These are phyloP conservation scores for Paramecium sonneborni DNA, from an alignment of 73 alveolate species.

Conservation along the genomic window DNA sequence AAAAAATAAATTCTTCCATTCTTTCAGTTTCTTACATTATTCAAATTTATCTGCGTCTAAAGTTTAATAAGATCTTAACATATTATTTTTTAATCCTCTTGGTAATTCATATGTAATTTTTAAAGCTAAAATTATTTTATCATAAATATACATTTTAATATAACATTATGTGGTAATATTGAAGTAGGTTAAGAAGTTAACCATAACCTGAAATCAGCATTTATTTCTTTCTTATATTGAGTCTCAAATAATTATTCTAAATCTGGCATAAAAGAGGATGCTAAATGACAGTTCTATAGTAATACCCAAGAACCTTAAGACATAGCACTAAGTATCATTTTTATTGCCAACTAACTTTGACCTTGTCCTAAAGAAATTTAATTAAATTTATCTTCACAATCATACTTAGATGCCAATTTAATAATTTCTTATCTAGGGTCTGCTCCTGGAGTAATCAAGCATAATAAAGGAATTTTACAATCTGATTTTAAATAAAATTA, in stretches of 20 bases:
- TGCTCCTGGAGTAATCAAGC: slow-evolving; percentile 97
- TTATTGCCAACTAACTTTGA: slow-evolving; percentile 90
- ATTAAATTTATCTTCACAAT: slow-evolving; percentile 77
- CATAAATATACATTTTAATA: slow-evolving; percentile 84
- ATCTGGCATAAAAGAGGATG: slow-evolving; percentile 92
- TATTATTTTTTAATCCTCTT: slow-evolving; percentile 89
- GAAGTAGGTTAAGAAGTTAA: slow-evolving; percentile 92
- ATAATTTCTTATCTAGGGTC: slow-evolving; percentile 82
- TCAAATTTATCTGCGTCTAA: slow-evolving; percentile 40
- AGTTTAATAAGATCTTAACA: slow-evolving; percentile 78
- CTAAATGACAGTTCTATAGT: slow-evolving; percentile 94
- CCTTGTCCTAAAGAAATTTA: slow-evolving; percentile 91
- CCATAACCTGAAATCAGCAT: slow-evolving; percentile 97
- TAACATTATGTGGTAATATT: slow-evolving; percentile 94
- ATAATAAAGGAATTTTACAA: slow-evolving; percentile 88
- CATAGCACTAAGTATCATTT: slow-evolving; percentile 84
- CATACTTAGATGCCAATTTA: slow-evolving; percentile 33
- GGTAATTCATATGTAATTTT: slow-evolving; percentile 98
- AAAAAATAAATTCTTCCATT: slow-evolving; percentile 92
- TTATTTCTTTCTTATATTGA: slow-evolving; percentile 60
- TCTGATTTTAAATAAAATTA: slow-evolving; percentile 90
- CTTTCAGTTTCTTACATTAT: slow-evolving; percentile 84
- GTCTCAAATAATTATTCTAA: slow-evolving; percentile 92
- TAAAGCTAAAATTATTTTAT: slow-evolving; percentile 81
- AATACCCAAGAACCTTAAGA: slow-evolving; percentile 96